A percentile compares a stretch with the other conserved stretches of the same genome.
Evolutionary conservation across 2,329 filamentous ascomycete species (phyloP).

Genomic region (Talaromyces albobiverticillius): DNA sequence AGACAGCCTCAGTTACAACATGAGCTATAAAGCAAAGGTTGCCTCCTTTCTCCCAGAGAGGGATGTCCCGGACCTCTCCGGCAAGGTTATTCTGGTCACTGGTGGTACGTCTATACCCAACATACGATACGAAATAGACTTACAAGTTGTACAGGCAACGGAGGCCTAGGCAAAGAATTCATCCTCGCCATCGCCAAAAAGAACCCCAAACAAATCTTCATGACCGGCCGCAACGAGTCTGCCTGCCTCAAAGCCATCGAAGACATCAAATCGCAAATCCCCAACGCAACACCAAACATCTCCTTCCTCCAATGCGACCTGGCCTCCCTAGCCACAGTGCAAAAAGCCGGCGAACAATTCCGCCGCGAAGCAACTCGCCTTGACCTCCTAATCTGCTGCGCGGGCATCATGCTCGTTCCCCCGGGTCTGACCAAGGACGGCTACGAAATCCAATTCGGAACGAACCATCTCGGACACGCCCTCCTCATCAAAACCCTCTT

Average conservation of each 20-base stretch:
- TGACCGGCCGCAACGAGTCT: neutral
- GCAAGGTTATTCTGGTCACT: slow-evolving; percentile 53
- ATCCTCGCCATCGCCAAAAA: neutral
- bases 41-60: slow-evolving; percentile 29
- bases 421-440: slow-evolving; percentile 38
- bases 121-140: neutral
- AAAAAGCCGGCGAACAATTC: slow-evolving; percentile 42
- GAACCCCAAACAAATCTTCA: slow-evolving; percentile 1
- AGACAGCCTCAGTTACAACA: neutral
- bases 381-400: slow-evolving; percentile 46
- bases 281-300: slow-evolving; percentile 30
- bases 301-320: slow-evolving; percentile 51
- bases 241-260: slow-evolving; percentile 18
- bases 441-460: slow-evolving; percentile 46
- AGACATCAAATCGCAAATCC: slow-evolving; percentile 18
- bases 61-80: slow-evolving; percentile 45
- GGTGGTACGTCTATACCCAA: slow-evolving; percentile 39
- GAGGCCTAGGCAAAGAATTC: slow-evolving; percentile 32
- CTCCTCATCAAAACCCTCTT: slow-evolving; percentile 43
- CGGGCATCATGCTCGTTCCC: slow-evolving; percentile 45
- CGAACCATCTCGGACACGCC: slow-evolving; percentile 48
- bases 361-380: slow-evolving; percentile 39
- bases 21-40: neutral
- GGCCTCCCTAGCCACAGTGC: slow-evolving; percentile 49
- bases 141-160: neutral